Conservation (phyloP, 2,329 filamentous ascomycete species). For the Knufia fluminis region DNA sequence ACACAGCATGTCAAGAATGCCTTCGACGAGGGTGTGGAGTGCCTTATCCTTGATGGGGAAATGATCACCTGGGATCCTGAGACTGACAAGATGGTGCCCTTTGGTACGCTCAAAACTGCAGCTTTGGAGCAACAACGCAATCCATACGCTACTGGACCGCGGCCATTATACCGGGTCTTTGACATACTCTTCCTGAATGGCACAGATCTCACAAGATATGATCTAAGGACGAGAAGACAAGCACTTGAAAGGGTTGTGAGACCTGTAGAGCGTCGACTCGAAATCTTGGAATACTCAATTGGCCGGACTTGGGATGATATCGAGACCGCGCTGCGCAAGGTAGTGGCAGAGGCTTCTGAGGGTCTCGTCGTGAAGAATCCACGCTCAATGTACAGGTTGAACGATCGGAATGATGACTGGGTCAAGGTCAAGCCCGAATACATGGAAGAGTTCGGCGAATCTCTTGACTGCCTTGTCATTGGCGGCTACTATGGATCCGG, state of each 20-base stretch:
- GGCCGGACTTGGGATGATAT: slow-evolving; percentile 63
- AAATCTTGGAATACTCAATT: slow-evolving; percentile 65
- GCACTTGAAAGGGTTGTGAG: slow-evolving; percentile 65
- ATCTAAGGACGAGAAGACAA: slow-evolving; percentile 66
- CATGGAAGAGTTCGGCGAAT: slow-evolving; percentile 92
- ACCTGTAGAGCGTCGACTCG: slow-evolving; percentile 64
- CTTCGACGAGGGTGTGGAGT: slow-evolving; percentile 68
- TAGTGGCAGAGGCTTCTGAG: slow-evolving; percentile 79
- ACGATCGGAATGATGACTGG: slow-evolving; percentile 91
- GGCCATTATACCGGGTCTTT: slow-evolving; percentile 77
- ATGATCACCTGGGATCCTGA: slow-evolving; percentile 98
- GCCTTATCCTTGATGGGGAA: slow-evolving; percentile 87
- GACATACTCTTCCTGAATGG: slow-evolving; percentile 87
- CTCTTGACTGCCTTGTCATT: slow-evolving; percentile 78
- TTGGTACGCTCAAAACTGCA: slow-evolving; percentile 88
- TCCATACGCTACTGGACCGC: slow-evolving; percentile 54
- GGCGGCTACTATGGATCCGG: slow-evolving; percentile 91
- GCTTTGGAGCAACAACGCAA: slow-evolving; percentile 72
- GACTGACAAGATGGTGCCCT: slow-evolving; percentile 73
- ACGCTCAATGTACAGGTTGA: slow-evolving; percentile 72
- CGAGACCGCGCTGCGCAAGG: slow-evolving; percentile 67
- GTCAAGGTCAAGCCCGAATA: slow-evolving; percentile 98
- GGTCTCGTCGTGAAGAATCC: slow-evolving; percentile 93
- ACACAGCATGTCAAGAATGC: slow-evolving; percentile 70
- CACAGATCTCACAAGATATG: slow-evolving; percentile 68